A percentile compares a stretch with the other conserved stretches of the same genome.
Conservation (phyloP, 306 rosid genomes). For the Delonix regia region DNA sequence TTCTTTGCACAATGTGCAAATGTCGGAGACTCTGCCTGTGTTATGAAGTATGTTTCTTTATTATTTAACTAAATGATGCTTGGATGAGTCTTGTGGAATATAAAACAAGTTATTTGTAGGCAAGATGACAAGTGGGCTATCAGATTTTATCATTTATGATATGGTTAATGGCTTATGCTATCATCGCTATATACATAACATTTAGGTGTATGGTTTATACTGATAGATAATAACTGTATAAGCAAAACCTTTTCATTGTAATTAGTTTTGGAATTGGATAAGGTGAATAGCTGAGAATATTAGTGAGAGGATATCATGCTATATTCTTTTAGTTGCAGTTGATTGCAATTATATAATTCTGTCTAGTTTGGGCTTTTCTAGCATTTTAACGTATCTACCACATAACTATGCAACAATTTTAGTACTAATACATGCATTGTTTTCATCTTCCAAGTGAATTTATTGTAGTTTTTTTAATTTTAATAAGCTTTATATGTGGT, state of each 20-base stretch:
- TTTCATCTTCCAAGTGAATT: neutral
- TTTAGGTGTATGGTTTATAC: neutral
- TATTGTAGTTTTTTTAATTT: neutral
- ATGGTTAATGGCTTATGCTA: constrained; percentile 27
- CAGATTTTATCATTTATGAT: neutral
- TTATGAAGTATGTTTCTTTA: constrained; percentile 66
- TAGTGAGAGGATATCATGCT: neutral
- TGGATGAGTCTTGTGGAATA: constrained; percentile 27
- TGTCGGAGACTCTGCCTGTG: constrained; percentile 91
- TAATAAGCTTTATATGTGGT: neutral
- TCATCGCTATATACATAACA: neutral
- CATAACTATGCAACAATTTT: constrained; percentile 8
- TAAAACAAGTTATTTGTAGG: constrained; percentile 32
- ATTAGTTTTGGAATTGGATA: neutral
- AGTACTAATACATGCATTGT: neutral
- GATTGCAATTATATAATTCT: constrained; percentile 2
- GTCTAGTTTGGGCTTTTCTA: neutral
- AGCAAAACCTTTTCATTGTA: neutral
- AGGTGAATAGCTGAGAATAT: constrained; percentile 9
- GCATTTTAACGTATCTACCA: constrained; percentile 1
- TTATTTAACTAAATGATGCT: constrained; percentile 27
- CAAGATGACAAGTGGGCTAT: neutral
- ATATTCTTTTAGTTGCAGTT: constrained; percentile 3
- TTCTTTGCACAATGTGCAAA: constrained; percentile 96
- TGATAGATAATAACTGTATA: neutral